A percentile compares a stretch with the other conserved stretches of the same genome.
Evolutionary conservation across 179 eudicot species (phyloP).

Genomic region (Corrigiola litoralis): DNA sequence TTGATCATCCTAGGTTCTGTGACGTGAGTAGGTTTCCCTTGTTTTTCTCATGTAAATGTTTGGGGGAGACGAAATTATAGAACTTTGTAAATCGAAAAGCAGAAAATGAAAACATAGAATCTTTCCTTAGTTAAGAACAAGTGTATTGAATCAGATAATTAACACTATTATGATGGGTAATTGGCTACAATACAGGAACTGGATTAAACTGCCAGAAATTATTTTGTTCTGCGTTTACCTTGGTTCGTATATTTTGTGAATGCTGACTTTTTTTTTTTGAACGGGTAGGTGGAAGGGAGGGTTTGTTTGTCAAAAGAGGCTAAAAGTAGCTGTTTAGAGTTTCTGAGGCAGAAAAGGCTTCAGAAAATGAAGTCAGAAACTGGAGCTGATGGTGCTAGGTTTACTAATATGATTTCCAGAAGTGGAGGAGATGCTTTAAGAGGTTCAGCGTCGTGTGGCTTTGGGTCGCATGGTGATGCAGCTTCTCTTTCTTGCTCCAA

Average conservation of each 20-base stretch:
- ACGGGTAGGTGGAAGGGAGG: conserved; percentile 89
- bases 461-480: conserved; percentile 37
- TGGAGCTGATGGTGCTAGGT: conserved; percentile 22
- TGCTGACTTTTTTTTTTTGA: background rate
- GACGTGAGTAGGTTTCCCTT: too few species aligned
- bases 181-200: too few species aligned
- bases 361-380: conserved; percentile 53
- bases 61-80: too few species aligned
- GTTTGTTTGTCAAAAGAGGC: conserved; percentile 65
- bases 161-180: too few species aligned
- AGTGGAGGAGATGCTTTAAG: conserved; percentile 79
- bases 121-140: too few species aligned
- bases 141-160: too few species aligned
- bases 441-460: conserved; percentile 61
- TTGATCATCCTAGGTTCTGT: too few species aligned
- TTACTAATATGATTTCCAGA: conserved; percentile 49
- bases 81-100: too few species aligned
- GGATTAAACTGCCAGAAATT: background rate
- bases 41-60: too few species aligned
- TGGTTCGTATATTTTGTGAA: background rate
- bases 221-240: background rate
- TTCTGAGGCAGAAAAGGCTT: conserved; percentile 82
- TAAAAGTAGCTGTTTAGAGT: conserved; percentile 50
- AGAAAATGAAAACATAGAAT: too few species aligned
- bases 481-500: conserved; percentile 31